phyloP scores from a whole-genome alignment of 495 filamentous ascomycete species.

The Parachaetomium inaequale region DNA sequence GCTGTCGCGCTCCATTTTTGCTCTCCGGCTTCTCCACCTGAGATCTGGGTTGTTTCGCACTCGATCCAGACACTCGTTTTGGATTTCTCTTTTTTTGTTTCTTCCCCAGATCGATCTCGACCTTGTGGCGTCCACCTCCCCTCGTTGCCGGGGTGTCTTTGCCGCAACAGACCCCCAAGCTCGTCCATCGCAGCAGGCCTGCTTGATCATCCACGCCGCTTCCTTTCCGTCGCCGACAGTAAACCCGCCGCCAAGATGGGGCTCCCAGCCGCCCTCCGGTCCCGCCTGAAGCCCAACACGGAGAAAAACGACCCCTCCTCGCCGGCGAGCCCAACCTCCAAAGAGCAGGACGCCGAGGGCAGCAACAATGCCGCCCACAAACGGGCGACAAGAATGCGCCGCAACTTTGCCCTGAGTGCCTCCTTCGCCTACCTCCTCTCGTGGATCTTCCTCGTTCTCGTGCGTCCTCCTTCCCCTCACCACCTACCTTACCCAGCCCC shows the following conservation, averaged over 20 bases:
- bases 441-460: conserved; percentile 72
- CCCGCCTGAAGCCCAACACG: neutral
- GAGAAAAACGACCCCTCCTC: conserved; percentile 5
- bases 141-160: neutral
- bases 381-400: conserved; percentile 54
- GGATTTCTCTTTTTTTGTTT: neutral
- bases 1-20: conserved; percentile 10
- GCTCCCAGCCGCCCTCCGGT: conserved; percentile 6
- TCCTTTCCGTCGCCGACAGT: neutral
- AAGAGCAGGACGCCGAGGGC: conserved; percentile 1
- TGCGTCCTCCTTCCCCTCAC: conserved; percentile 23
- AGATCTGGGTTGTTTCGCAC: neutral
- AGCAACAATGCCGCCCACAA: conserved; percentile 32
- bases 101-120: neutral
- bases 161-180: neutral
- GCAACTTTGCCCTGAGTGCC: conserved; percentile 54
- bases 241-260: neutral
- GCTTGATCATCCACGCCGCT: neutral
- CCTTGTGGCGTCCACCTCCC: neutral
- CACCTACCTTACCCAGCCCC: neutral
- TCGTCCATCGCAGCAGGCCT: conserved; percentile 9
- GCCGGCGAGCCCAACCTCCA: neutral
- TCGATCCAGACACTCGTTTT: neutral
- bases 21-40: neutral
- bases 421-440: conserved; percentile 68